Base-by-base conservation (phyloP, 768 basidiomycete genomes). In the Auricularia sp. region DNA sequence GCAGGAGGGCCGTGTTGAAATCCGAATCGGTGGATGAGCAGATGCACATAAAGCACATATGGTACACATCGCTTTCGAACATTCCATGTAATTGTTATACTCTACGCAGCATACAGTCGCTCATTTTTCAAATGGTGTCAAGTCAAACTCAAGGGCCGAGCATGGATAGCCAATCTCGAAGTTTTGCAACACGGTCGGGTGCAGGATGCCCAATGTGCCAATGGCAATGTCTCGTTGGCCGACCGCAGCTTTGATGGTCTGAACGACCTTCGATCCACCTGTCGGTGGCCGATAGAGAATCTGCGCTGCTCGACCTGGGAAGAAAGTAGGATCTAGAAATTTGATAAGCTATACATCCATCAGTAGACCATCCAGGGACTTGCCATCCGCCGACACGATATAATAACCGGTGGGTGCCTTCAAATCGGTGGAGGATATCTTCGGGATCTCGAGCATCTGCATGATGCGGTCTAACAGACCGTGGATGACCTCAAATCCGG, bases 161-260 rank as follows among this genome's bases (percentile, higher is more conserved):
- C 95, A 98, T 21, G 96, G 96, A 77, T 91, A 95, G 51, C 83
- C 84, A 67, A 98, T 88, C 75, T 98, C 95, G 75, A 96, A 99
- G 72, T 92, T 93, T 70, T 86, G 85, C 64, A 99, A 78, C 3
- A 98, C 97, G 5, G 78, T 83, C 8, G 97, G 97, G 74, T 99
- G 96, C 62, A 99, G 78, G 69, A 98, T 91, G 35, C 97, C 97
- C 65, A 99, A 78, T n/a, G 80, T 84, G 53, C 97, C 97, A 67
- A 99, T 90, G 66, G 82, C 80, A 36, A 86, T 72, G 74, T 98
- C 97, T 62, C 75, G 47, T 61, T 47, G 66, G 58, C 43, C 53
- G 62, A 4, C 62, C 39, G 21, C 61, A 80, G 68, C 14, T 67
- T 70, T 66, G 68, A 71, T 69, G 47, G 71, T 65, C 66, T 78